Evolutionary conservation across 164 flowering plant species (phyloP), one percentile per base, ranked within the genome.

Genomic region (Vitis riparia): DNA sequence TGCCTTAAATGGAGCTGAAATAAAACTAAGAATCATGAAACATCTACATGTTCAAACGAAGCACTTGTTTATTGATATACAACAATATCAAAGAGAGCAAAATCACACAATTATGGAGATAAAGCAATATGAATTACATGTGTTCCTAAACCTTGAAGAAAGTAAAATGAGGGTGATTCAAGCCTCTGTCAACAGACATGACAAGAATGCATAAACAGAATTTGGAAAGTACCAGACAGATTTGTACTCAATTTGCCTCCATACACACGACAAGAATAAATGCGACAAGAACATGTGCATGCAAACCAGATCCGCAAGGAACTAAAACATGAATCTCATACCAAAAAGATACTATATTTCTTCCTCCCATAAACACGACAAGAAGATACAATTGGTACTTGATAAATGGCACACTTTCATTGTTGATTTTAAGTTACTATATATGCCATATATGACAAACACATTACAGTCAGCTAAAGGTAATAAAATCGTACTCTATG

Each of bases 401-500:
- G 44, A 37, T 37, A 37, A 37, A 37, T 37, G 44, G 44, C 44
- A 3, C 44, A 37, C 44, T 37, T 37, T 37, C 44, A 37, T 37
- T 37, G 44, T 37, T 6, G 44, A 37, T 37, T 37, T 2, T 37
- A 37, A 37, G 44, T 37, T 37, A 37, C 6, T 37, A 6, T 5
- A 37, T 37, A 3, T 37, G 44, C 0, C 44, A 37, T 23, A 1
- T 23, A 23, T 23, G 44, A 37, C 44, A 1, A 23, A 37, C 44
- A 6, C 44, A 37, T 37, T 37, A 37, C 49, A 5, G 49, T 23
- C 11, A 63, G 50, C 55, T 10, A 59, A 32, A 23, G 68, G 51
- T 10, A 30, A 55, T 32, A 16, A 77, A 57, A 65, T 52, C 92
- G 17, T 87, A 94, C 97, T 67, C 77, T n/a, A 93, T 82, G 51